phyloP scores from a whole-genome alignment of 1,284 basidiomycete genomes.

The Crepidotus sp. region DNA sequence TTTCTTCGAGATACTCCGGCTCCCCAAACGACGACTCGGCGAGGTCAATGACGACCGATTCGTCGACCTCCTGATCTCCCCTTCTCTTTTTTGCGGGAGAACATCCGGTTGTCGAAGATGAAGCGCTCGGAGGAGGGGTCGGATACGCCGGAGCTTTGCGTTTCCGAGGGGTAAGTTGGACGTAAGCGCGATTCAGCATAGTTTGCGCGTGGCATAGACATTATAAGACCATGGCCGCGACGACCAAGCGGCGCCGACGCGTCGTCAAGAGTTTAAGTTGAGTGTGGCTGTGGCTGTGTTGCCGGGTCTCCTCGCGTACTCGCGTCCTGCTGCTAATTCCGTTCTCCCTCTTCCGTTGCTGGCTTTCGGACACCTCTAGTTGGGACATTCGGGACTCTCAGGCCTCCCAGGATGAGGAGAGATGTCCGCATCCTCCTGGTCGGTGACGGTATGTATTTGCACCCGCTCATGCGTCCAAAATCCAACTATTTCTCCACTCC shows the following conservation, averaged over 20 bases:
- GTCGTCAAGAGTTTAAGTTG: not conserved
- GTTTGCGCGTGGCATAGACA: too few relatives aligned
- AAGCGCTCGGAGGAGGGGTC: not conserved
- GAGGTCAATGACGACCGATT: too few relatives aligned
- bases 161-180: not conserved
- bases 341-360: not conserved
- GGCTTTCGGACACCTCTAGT: not conserved
- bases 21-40: not conserved
- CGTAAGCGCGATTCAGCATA: not conserved
- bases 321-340: not conserved
- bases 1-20: not conserved
- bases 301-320: not conserved
- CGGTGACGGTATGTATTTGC: constrained; percentile 67
- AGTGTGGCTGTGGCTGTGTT: not conserved
- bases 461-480: constrained; percentile 14
- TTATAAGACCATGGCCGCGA: not conserved
- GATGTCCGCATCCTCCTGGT: constrained; percentile 91
- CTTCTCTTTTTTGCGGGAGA: not conserved
- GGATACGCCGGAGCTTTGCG: not conserved
- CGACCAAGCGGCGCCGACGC: not conserved
- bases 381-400: not conserved
- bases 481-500: constrained; percentile 17
- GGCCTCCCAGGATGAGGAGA: constrained; percentile 50
- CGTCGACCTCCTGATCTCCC: not conserved
- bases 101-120: not conserved